These are phyloP conservation scores for Colletotrichum orchidophilum DNA, from an alignment of 2,329 filamentous ascomycete genomes.

Conservation along the genomic window DNA sequence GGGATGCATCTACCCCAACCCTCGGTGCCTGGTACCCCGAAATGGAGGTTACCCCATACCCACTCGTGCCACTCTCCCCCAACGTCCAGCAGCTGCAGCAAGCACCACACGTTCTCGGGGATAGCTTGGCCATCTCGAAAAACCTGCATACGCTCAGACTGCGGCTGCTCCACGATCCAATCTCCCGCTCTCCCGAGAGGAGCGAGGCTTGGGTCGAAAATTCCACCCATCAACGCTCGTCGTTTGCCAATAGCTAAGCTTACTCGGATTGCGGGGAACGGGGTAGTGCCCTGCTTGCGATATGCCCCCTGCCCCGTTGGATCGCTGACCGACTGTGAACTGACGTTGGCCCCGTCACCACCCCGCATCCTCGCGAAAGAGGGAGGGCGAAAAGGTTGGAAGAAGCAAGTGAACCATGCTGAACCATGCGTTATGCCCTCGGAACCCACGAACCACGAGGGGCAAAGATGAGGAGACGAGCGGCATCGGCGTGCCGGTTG, in stretches of 20 bases:
- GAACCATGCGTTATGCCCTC: background rate
- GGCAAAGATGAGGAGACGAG: constrained; percentile 7
- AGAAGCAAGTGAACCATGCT: background rate
- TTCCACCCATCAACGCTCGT: constrained; percentile 24
- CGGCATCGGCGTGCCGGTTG: constrained; percentile 8
- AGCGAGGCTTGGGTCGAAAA: background rate
- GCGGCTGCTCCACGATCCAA: background rate
- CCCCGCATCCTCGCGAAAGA: background rate
- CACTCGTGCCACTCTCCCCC: background rate
- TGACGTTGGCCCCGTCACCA: background rate
- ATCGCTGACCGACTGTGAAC: constrained; percentile 8
- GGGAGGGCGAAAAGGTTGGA: too few species aligned
- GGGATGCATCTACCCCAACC: background rate
- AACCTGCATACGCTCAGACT: background rate
- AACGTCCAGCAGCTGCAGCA: background rate
- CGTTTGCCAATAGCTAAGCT: background rate
- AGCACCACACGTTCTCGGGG: background rate
- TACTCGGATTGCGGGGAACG: constrained; percentile 12
- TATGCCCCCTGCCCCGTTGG: background rate
- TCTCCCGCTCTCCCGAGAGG: constrained; percentile 15
- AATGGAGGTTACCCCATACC: background rate
- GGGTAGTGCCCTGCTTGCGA: constrained; percentile 8
- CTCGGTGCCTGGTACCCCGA: constrained; percentile 16
- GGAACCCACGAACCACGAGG: background rate
- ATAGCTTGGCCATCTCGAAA: constrained; percentile 16